Conservation (phyloP, 1,284 basidiomycete genomes). For the Gomphus bonarii region DNA sequence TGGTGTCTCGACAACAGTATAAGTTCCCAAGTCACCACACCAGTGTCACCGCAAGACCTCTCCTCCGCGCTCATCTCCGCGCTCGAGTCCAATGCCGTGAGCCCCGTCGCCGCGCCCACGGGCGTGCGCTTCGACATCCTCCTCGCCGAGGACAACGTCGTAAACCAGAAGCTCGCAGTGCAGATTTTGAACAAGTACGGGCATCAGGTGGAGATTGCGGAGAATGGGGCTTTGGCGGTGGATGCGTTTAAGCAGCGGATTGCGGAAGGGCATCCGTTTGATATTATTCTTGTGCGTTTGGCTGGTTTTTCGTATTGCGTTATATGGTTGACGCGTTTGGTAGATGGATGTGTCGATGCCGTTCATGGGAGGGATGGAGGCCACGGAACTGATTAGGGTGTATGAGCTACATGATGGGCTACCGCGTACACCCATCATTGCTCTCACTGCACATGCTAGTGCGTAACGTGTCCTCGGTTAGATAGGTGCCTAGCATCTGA, state of each 20-base stretch:
- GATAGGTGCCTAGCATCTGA: neutral
- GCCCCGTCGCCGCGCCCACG: slow-evolving; percentile 68
- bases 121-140: slow-evolving; percentile 88
- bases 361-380: slow-evolving; percentile 92
- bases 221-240: slow-evolving; percentile 90
- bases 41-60: slow-evolving; percentile 82
- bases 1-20: slow-evolving; percentile 90
- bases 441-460: slow-evolving; percentile 88
- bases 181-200: slow-evolving; percentile 97
- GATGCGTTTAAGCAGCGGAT: slow-evolving; percentile 79
- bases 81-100: slow-evolving; percentile 85
- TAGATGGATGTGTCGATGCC: slow-evolving; percentile 99
- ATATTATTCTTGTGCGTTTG: slow-evolving; percentile 71
- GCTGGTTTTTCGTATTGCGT: neutral
- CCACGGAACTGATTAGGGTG: slow-evolving; percentile 70
- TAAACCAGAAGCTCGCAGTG: slow-evolving; percentile 95
- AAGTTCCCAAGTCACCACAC: slow-evolving; percentile 85
- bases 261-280: slow-evolving; percentile 64
- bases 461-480: slow-evolving; percentile 24
- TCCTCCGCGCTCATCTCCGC: slow-evolving; percentile 90
- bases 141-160: slow-evolving; percentile 96
- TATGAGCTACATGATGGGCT: slow-evolving; percentile 74
- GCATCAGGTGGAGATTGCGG: slow-evolving; percentile 93
- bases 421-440: slow-evolving; percentile 84
- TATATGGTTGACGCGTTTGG: slow-evolving; percentile 5